phyloP scores from a whole-genome alignment of 257 asterid species.

The Leptodermis oblonga region DNA sequence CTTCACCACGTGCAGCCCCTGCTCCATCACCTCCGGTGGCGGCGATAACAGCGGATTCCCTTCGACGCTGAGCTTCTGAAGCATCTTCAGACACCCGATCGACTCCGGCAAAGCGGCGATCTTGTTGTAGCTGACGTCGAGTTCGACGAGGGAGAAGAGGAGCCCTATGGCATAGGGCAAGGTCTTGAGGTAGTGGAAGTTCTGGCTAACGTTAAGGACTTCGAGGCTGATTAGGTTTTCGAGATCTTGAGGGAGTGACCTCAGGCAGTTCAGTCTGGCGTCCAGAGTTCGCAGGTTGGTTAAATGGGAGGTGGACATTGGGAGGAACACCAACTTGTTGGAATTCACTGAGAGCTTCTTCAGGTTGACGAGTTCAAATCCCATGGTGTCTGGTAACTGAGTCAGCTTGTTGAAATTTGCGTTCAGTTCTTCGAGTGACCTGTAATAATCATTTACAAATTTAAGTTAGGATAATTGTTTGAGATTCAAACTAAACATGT shows the following conservation, averaged over 20 bases:
- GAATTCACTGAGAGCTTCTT: conserved; percentile 68
- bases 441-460: conserved; percentile 21
- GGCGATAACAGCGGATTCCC: conserved; percentile 85
- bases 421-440: conserved; percentile 71
- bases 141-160: conserved; percentile 61
- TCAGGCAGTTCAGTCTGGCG: conserved; percentile 80
- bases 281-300: conserved; percentile 69
- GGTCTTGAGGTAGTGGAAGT: conserved; percentile 57
- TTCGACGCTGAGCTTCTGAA: conserved; percentile 63
- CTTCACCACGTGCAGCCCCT: conserved; percentile 49
- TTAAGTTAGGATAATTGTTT: no score
- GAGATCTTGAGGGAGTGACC: conserved; percentile 74
- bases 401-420: conserved; percentile 78
- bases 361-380: conserved; percentile 68
- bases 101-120: conserved; percentile 60
- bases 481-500: no score
- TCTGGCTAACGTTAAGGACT: conserved; percentile 74
- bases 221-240: conserved; percentile 73
- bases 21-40: conserved; percentile 56
- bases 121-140: conserved; percentile 82
- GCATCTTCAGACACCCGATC: conserved; percentile 70
- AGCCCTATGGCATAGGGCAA: conserved; percentile 85
- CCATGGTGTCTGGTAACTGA: conserved; percentile 69
- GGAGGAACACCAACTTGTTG: conserved; percentile 66
- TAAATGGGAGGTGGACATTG: conserved; percentile 71